A percentile compares a stretch with the other conserved stretches of the same genome.
These are phyloP conservation scores for Acer negundo DNA, from an alignment of 345 rosid genomes.

Conservation along the genomic window DNA sequence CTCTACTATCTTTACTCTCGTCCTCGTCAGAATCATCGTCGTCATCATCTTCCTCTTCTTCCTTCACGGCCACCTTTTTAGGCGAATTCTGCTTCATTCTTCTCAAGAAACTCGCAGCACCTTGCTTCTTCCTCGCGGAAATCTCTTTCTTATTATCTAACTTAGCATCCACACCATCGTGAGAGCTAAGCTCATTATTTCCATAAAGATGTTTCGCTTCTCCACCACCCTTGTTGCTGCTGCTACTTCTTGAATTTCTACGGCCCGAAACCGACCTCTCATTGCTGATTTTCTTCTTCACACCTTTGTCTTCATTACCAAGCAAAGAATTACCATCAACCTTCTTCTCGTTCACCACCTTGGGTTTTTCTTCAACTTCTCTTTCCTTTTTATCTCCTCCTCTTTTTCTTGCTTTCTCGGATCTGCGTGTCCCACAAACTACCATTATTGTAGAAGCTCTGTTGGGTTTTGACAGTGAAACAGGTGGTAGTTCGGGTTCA, in stretches of 20 bases:
- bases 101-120: slow-evolving; percentile 50
- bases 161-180: slow-evolving; percentile 39
- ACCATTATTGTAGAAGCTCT: slow-evolving; percentile 36
- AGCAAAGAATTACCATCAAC: neutral
- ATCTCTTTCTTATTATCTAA: slow-evolving; percentile 35
- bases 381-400: slow-evolving; percentile 12
- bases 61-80: slow-evolving; percentile 17
- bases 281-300: slow-evolving; percentile 37
- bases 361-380: slow-evolving; percentile 17
- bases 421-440: slow-evolving; percentile 30
- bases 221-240: slow-evolving; percentile 6
- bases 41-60: slow-evolving; percentile 7
- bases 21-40: neutral
- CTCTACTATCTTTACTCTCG: slow-evolving; percentile 25
- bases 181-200: slow-evolving; percentile 56
- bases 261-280: slow-evolving; percentile 25
- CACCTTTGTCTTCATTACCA: slow-evolving; percentile 24
- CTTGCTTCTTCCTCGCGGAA: slow-evolving; percentile 37
- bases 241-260: slow-evolving; percentile 20
- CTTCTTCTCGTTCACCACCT: slow-evolving; percentile 26
- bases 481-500: slow-evolving; percentile 14
- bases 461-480: slow-evolving; percentile 23
- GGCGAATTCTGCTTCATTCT: slow-evolving; percentile 58
- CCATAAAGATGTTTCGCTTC: slow-evolving; percentile 40
- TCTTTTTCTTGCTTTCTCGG: slow-evolving; percentile 21